Percentiles rank a stretch among this genome's conserved stretches.
Conservation (phyloP, 2,329 filamentous ascomycete species). For the Colletotrichum gigasporum region DNA sequence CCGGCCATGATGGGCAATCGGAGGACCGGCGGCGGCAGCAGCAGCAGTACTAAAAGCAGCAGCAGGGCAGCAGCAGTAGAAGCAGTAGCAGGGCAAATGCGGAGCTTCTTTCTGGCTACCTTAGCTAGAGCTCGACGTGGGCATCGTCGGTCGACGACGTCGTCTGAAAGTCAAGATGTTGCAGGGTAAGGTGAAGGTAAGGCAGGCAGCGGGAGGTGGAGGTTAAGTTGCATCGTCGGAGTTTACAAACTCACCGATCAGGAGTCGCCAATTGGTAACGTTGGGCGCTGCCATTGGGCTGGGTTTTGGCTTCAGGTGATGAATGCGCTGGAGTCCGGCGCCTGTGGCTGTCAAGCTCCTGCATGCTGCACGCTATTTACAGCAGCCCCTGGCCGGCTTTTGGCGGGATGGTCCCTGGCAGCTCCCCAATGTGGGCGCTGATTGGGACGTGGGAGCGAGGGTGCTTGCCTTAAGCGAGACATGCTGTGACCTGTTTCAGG, state of each 20-base stretch:
- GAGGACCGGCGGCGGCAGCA: not conserved
- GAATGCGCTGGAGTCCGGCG: not conserved
- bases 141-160: too few relatives aligned
- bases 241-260: not conserved
- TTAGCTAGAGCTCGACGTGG: too few relatives aligned
- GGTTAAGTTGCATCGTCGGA: slow-evolving; percentile 9
- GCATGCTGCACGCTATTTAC: not conserved
- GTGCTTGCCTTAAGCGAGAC: slow-evolving; percentile 7
- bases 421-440: not conserved
- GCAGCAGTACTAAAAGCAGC: too few relatives aligned
- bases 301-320: slow-evolving; percentile 10
- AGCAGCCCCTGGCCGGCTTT: not conserved
- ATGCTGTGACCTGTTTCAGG: slow-evolving; percentile 29
- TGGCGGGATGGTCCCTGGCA: not conserved
- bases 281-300: too few relatives aligned
- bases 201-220: not conserved
- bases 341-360: not conserved
- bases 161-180: not conserved
- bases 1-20: slow-evolving; percentile 14
- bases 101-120: too few relatives aligned
- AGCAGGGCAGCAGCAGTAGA: too few relatives aligned
- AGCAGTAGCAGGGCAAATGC: too few relatives aligned
- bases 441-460: not conserved
- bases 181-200: too few relatives aligned
- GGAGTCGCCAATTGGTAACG: slow-evolving; percentile 1